Evolutionary conservation across 2,329 filamentous ascomycete species (phyloP).

Genomic region (Lachnellula arida): DNA sequence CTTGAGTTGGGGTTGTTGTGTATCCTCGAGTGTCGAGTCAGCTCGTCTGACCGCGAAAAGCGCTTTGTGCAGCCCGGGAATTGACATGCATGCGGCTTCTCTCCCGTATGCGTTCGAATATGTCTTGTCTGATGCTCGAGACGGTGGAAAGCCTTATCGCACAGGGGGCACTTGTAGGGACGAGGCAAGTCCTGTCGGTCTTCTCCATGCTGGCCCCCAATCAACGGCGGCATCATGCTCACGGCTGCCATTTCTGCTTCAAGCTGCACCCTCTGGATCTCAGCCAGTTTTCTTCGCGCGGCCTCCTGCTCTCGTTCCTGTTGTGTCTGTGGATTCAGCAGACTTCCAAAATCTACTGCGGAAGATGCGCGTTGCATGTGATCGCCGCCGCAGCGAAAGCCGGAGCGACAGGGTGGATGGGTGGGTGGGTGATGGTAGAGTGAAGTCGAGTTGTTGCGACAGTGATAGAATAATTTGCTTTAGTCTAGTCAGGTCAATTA

Average conservation of each 20-base stretch:
- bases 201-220: slow-evolving; percentile 31
- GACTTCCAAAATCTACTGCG: slow-evolving; percentile 70
- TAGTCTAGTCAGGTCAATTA: not conserved
- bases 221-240: slow-evolving; percentile 31
- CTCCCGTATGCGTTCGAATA: slow-evolving; percentile 94
- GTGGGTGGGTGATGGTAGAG: not conserved
- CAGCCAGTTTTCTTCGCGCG: slow-evolving; percentile 28
- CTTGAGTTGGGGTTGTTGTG: slow-evolving; percentile 98
- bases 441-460: no score
- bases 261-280: slow-evolving; percentile 25
- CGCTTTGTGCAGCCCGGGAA: slow-evolving; percentile 96
- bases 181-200: slow-evolving; percentile 70
- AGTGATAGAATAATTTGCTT: no score
- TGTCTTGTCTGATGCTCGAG: slow-evolving; percentile 88
- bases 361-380: slow-evolving; percentile 74
- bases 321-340: slow-evolving; percentile 59
- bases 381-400: slow-evolving; percentile 41
- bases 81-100: slow-evolving; percentile 95
- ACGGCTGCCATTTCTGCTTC: slow-evolving; percentile 50
- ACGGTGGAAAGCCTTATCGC: slow-evolving; percentile 97
- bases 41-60: slow-evolving; percentile 92
- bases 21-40: slow-evolving; percentile 95
- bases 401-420: not conserved
- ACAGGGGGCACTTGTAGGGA: slow-evolving; percentile 97
- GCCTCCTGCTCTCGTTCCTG: slow-evolving; percentile 32